Base-by-base conservation (phyloP, 78 protist genomes). In the Polysphondylium violaceum region DNA sequence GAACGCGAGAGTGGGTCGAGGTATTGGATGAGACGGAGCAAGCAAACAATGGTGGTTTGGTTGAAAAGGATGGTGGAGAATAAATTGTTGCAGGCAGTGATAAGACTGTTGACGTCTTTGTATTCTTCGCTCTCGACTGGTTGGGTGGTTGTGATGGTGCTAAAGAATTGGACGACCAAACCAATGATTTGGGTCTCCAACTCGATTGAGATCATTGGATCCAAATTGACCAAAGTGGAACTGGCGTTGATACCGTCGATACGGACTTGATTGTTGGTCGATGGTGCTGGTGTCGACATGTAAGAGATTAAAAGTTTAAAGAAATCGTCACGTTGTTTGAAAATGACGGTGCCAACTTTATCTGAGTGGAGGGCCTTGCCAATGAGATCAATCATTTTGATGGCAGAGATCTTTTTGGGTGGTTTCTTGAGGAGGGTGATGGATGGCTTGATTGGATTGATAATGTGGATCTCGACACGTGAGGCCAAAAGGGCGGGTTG, bases 381-480 rank as follows among this genome's bases (percentile, higher is more conserved):
- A 60, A 94, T 88, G 38, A 79, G 64, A 59, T 78, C 94, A 17
- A 81, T 75, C 79, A 86, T 91, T 40, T 72, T 67, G 9, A 83
- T 74, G 7, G 95, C 73, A 0, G 92, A 81, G 33, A 91, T 31
- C 79, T 91, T 91, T 74, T 71, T 69, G 64, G 76, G 55, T 31
- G 68, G 55, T 25, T 73, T 81, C 61, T 91, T 91, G 16, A 81
- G 35, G 0, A 55, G 19, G 0, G 83, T 17, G 19, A 93, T 86
- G 27, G 77, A 55, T 27, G 94, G 95, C 63, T 69, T 78, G 65
- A 88, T 58, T 61, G 87, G 77, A 25, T 21, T 36, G 63, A 94
- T 9, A 14, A 88, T 65, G n/a, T 86, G 78, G 7, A 94, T 93
- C 23, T 94, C 96, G 33, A 89, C 68, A 53, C 96, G 91, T 11